Conservation (phyloP, 345 rosid genomes). For the Sonneratia caseolaris region DNA sequence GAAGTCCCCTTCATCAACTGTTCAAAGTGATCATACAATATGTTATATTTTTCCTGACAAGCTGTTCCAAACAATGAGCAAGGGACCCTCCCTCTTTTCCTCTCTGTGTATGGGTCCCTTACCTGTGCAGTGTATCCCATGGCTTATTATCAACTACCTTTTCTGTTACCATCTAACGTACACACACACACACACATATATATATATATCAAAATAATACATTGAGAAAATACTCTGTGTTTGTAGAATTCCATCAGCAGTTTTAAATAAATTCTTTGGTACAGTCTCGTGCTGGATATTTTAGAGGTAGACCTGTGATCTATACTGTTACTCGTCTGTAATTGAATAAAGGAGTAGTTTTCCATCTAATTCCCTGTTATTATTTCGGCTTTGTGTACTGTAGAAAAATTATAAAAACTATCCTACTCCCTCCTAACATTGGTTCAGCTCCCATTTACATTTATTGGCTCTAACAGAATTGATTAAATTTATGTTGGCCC, state of each 20-base stretch:
- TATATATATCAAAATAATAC: neutral
- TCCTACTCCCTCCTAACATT: neutral
- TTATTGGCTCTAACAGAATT: neutral
- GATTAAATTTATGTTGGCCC: neutral
- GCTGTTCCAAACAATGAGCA: neutral
- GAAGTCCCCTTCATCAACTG: constrained; percentile 1
- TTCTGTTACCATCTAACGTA: neutral
- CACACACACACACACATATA: neutral
- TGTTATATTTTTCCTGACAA: neutral
- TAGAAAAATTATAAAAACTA: neutral
- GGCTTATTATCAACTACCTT: neutral
- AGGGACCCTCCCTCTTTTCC: neutral
- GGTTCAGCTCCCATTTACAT: neutral
- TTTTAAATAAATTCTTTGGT: neutral
- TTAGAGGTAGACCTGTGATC: neutral
- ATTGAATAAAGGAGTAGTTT: neutral
- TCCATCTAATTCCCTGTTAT: constrained; percentile 7
- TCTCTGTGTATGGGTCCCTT: neutral
- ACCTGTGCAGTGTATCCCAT: neutral
- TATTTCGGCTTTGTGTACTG: neutral
- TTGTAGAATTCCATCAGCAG: neutral
- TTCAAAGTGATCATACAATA: neutral
- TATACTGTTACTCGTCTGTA: neutral
- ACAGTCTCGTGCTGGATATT: neutral
- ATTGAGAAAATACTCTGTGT: neutral